Evolutionary conservation across 2,329 filamentous ascomycete genomes (phyloP).

Genomic region (Scorias spongiosa): DNA sequence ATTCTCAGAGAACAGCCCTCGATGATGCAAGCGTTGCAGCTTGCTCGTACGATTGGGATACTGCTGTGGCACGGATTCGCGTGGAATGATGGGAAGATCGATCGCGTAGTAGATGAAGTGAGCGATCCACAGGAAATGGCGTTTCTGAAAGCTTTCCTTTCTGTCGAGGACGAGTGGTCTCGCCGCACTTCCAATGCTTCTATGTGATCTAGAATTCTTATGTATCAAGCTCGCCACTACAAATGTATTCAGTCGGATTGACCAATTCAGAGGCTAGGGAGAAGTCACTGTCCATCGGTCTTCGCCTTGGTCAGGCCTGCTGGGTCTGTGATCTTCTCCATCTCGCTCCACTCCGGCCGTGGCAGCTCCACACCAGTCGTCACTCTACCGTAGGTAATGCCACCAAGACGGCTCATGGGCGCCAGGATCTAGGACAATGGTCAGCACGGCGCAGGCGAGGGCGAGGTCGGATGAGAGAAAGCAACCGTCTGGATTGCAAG

Average conservation of each 20-base stretch:
- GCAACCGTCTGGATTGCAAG: not conserved
- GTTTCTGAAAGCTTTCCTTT: slow-evolving; percentile 31
- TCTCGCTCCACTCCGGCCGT: slow-evolving; percentile 36
- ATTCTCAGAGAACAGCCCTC: slow-evolving; percentile 16
- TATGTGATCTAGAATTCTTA: no score
- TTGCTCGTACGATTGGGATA: slow-evolving; percentile 39
- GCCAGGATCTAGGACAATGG: slow-evolving; percentile 41
- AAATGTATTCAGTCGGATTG: no score
- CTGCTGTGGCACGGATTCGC: slow-evolving; percentile 49
- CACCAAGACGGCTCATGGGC: slow-evolving; percentile 65
- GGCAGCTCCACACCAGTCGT: slow-evolving; percentile 58
- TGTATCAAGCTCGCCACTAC: no score
- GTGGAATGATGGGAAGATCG: slow-evolving; percentile 44
- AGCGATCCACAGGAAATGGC: slow-evolving; percentile 39
- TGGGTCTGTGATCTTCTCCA: slow-evolving; percentile 38
- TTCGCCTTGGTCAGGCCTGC: slow-evolving; percentile 38
- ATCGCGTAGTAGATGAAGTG: slow-evolving; percentile 40
- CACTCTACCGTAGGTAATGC: slow-evolving; percentile 66
- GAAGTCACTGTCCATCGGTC: slow-evolving; percentile 23
- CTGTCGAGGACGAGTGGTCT: not conserved
- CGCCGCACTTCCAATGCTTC: no score
- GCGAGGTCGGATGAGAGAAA: no score
- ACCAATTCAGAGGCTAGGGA: not conserved
- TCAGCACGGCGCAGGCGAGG: slow-evolving; percentile 1
- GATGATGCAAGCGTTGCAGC: slow-evolving; percentile 21